These are phyloP conservation scores for Orbilia brochopaga DNA, from an alignment of 2,329 filamentous ascomycete genomes.

Conservation along the genomic window DNA sequence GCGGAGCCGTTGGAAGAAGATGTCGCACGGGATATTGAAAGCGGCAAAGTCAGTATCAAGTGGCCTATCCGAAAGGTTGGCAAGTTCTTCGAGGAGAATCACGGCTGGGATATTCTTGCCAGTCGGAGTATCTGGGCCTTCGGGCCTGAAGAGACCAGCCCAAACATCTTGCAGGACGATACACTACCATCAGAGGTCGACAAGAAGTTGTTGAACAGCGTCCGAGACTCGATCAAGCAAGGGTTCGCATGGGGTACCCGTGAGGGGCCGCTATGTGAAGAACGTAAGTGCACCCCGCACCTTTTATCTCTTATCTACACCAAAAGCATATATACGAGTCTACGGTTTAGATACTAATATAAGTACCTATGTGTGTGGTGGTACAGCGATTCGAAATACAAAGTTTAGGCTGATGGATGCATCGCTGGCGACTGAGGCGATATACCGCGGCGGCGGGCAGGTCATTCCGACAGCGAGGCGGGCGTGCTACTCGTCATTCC, in stretches of 20 bases:
- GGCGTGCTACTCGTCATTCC: constrained; percentile 92
- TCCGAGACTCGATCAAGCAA: constrained; percentile 90
- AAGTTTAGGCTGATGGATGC: constrained; percentile 97
- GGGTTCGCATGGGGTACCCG: constrained; percentile 96
- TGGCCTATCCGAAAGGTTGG: constrained; percentile 92
- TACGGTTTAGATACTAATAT: too few relatives aligned
- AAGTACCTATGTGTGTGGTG: constrained; percentile 8
- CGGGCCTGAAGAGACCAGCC: constrained; percentile 89
- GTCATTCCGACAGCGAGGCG: constrained; percentile 94
- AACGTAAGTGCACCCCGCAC: constrained; percentile 70
- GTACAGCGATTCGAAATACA: constrained; percentile 85
- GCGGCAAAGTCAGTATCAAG: constrained; percentile 84
- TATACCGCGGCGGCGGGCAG: constrained; percentile 93
- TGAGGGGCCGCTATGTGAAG: constrained; percentile 96
- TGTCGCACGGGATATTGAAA: constrained; percentile 93
- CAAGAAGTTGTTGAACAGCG: constrained; percentile 83
- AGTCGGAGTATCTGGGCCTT: constrained; percentile 98
- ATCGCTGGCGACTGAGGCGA: constrained; percentile 82
- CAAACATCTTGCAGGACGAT: constrained; percentile 96
- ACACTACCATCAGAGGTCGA: constrained; percentile 93
- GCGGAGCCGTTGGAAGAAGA: constrained; percentile 94
- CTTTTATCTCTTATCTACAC: constrained; percentile 46
- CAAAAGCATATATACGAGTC: constrained; percentile 42
- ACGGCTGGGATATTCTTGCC: constrained; percentile 94
- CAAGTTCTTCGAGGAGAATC: constrained; percentile 95